Evolutionary conservation across 768 basidiomycete species (phyloP), one percentile per base, ranked within the genome.

Genomic region (Hygrophoropsis aurantiaca): DNA sequence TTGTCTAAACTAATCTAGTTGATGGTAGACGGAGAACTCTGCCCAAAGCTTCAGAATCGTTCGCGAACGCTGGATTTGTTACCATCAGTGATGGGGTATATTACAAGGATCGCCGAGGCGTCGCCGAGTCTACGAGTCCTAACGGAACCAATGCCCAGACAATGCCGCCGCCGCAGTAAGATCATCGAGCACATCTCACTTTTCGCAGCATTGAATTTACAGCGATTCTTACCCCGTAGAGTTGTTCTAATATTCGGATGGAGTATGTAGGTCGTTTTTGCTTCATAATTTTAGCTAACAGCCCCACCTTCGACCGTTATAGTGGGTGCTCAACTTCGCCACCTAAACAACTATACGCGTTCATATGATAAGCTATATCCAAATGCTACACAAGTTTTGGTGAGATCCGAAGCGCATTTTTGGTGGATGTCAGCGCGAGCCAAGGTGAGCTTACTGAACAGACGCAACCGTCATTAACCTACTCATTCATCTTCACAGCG

Each of bases 181-280:
- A 51, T 24, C 26, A 8, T 38, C 33, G 15, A n/a, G n/a, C n/a
- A n/a, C n/a, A n/a, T n/a, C n/a, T 20, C 19, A 9, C 11, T 9
- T 0, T 30, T 21, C 9, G 16, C 23, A 5, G 11, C 18, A 27
- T 30, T 16, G n/a, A 8, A 24, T 13, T 11, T 24, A 5, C 50
- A 19, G 61, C 33, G 7, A 3, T 44, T 3, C 0, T 9, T 39
- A 27, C 33, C 16, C 7, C 19, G 6, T 36, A 63, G 62, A 10
- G 51, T 66, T 8, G 66, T 63, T 37, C 56, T 63, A 13, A 55
- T 63, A 13, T 64, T 63, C 16, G 64, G 62, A 19, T 63, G 64
- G 62, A 58, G 62, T 63, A 33, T 23, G 61, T 51, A 30, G 8
- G 8, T 6, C 36, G 20, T 38, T n/a, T 16, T 16, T 7, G 36